phyloP scores from a whole-genome alignment of 768 basidiomycete species.

The Phanerodontia chrysosporium region DNA sequence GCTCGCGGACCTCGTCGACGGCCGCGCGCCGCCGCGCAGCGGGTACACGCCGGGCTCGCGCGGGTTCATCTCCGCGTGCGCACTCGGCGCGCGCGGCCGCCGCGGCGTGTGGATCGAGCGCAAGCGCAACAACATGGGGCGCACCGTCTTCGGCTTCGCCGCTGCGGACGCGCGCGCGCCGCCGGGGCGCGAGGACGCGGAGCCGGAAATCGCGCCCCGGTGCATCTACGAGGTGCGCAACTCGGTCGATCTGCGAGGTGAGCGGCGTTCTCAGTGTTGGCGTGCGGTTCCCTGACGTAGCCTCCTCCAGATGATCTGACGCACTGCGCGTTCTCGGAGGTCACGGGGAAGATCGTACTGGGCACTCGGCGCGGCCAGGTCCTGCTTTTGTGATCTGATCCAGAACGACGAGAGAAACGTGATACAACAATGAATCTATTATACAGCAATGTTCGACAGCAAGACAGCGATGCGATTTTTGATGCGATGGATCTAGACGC shows the following conservation, averaged over 20 bases:
- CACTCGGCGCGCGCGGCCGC: slow-evolving; percentile 43
- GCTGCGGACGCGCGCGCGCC: slow-evolving; percentile 8
- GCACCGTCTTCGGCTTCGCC: slow-evolving; percentile 43
- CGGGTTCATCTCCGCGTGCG: slow-evolving; percentile 48
- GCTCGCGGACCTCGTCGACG: slow-evolving; percentile 5
- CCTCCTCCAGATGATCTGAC: slow-evolving; percentile 31
- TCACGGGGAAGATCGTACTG: slow-evolving; percentile 24
- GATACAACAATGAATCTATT: background rate
- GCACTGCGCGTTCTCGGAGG: slow-evolving; percentile 28
- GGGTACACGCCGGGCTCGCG: slow-evolving; percentile 25
- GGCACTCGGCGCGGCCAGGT: slow-evolving; percentile 26
- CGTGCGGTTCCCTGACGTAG: too few relatives aligned
- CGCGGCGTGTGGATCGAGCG: slow-evolving; percentile 58
- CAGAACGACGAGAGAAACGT: background rate
- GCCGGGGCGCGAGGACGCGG: background rate
- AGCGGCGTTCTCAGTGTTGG: background rate
- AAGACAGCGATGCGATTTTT: background rate
- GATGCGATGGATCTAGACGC: slow-evolving; percentile 27
- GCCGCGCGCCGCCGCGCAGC: slow-evolving; percentile 13
- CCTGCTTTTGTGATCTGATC: slow-evolving; percentile 15
- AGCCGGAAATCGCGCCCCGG: slow-evolving; percentile 16
- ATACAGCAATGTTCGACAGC: background rate
- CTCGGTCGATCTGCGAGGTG: slow-evolving; percentile 29
- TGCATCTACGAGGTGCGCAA: slow-evolving; percentile 24
- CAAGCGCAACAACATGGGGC: slow-evolving; percentile 34